Base-by-base conservation (phyloP, 2,329 filamentous ascomycete genomes). In the Botrytis byssoidea region DNA sequence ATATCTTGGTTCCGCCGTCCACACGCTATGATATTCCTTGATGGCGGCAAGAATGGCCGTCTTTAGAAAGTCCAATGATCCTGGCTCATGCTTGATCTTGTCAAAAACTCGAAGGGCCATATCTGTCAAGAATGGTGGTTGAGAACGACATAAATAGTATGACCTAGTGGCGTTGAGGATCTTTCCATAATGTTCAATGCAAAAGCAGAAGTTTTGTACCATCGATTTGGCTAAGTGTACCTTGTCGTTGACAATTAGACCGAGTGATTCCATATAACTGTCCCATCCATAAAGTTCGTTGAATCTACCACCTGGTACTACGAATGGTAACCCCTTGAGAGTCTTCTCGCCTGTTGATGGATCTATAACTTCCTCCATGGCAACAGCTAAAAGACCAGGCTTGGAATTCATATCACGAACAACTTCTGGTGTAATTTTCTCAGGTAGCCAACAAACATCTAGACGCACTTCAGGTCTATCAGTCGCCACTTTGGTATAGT, bases 231-330 rank as follows among this genome's bases (percentile, higher is more conserved):
- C 94, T 72, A 98, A 85, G 79, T 98, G 90, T 35, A 94, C 90
- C 74, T 93, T 91, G 81, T 96, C 93, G 80, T 95, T 94, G 78
- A 94, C 89, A 74, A 98, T 85, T 74, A 99, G 87, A 29, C 96
- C 96, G 4, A 98, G 86, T 8, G 95, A 96, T 82, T 95, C 93
- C 94, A 99, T 98, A 85, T 98, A 99, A 82, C 94, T 98, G 83
- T 99, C 96, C 96, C 96, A 99, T 65, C 95, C 95, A 81, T 99
- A 99, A 35, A 99, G 84, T 83, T 99, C 96, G 83, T 99, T 99
- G 90, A 99, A 99, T 44, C 96, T 90, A 37, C 96, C 96, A 74
- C 96, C 96, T 0, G 96, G 96, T 4, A 99, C 96, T n/a, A 98
- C 94, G 79, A 98, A 99, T 0, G 96, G 95, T 74, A 97, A 86